A percentile compares a stretch with the other conserved stretches of the same genome.
Conservation (phyloP, 306 rosid genomes). For the Prunus fruticosa region DNA sequence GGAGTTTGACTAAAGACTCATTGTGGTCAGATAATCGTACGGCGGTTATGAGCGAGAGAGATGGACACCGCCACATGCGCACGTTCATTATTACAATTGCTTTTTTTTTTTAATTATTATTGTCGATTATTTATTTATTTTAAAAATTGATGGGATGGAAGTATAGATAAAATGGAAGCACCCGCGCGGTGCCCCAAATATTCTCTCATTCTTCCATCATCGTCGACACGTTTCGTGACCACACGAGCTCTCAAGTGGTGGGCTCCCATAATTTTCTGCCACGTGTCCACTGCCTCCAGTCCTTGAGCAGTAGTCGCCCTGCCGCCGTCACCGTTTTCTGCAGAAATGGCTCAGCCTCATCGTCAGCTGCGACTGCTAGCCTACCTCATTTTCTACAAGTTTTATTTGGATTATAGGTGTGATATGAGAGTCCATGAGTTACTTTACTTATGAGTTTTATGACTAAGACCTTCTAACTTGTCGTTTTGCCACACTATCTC, state of each 20-base stretch:
- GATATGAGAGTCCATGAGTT: background rate
- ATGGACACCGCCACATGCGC: conserved; percentile 14
- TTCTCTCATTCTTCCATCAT: conserved; percentile 12
- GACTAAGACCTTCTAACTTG: too few species aligned
- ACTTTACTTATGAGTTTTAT: too few species aligned
- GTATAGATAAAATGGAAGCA: background rate
- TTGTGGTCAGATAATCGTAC: background rate
- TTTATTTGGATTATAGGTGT: background rate
- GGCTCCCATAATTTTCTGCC: conserved; percentile 5
- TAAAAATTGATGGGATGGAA: background rate
- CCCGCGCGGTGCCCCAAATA: conserved; percentile 7
- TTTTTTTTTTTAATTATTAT: background rate
- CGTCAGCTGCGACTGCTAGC: background rate
- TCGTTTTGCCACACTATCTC: too few species aligned
- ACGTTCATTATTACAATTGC: background rate
- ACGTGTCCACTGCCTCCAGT: conserved; percentile 14
- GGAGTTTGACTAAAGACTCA: background rate
- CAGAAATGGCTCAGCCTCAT: background rate
- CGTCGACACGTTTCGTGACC: conserved; percentile 39
- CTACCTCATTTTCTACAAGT: background rate
- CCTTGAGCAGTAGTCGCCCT: background rate
- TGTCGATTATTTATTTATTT: background rate
- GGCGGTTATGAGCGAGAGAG: background rate
- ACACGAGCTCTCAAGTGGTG: conserved; percentile 1
- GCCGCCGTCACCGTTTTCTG: background rate